These are phyloP conservation scores for Parachaetomium inaequale DNA, from an alignment of 495 filamentous ascomycete species.

Conservation along the genomic window DNA sequence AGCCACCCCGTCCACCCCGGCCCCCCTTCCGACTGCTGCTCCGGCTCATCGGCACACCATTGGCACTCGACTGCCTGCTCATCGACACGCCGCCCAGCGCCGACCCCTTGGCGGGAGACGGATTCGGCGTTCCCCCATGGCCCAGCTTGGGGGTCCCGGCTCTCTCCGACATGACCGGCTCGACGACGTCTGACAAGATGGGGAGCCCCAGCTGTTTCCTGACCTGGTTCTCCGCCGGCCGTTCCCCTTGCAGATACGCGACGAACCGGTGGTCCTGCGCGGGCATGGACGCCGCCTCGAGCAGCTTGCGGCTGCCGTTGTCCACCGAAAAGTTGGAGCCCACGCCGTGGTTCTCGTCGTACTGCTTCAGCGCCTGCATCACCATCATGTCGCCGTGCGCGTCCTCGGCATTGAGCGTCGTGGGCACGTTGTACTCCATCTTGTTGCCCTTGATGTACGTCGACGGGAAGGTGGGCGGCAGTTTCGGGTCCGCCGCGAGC, in stretches of 20 bases:
- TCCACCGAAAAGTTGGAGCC: slow-evolving; percentile 43
- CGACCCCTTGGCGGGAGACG: slow-evolving; percentile 27
- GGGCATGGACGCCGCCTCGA: slow-evolving; percentile 43
- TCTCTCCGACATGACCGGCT: slow-evolving; percentile 27
- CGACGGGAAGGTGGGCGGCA: slow-evolving; percentile 59
- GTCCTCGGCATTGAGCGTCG: slow-evolving; percentile 54
- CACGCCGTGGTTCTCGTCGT: slow-evolving; percentile 40
- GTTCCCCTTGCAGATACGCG: slow-evolving; percentile 40
- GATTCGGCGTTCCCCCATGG: slow-evolving; percentile 29
- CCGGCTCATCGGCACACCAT: slow-evolving; percentile 50
- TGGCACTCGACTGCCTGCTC: slow-evolving; percentile 49
- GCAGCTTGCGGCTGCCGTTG: slow-evolving; percentile 43
- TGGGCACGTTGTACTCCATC: slow-evolving; percentile 45
- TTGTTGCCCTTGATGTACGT: slow-evolving; percentile 48
- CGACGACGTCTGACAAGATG: slow-evolving; percentile 28
- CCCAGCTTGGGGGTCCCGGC: slow-evolving; percentile 28
- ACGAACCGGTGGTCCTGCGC: slow-evolving; percentile 36
- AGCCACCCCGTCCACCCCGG: slow-evolving; percentile 30
- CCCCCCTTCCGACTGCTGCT: slow-evolving; percentile 38
- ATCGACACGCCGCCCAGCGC: slow-evolving; percentile 40
- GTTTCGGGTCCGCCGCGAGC: slow-evolving; percentile 47
- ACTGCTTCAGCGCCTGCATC: slow-evolving; percentile 49
- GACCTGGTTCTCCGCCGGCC: slow-evolving; percentile 44
- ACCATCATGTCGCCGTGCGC: slow-evolving; percentile 57
- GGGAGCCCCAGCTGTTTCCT: slow-evolving; percentile 42